Evolutionary conservation across 2,329 filamentous ascomycete genomes (phyloP), one percentile per base, ranked within the genome.

Genomic region (Eutypa lata): DNA sequence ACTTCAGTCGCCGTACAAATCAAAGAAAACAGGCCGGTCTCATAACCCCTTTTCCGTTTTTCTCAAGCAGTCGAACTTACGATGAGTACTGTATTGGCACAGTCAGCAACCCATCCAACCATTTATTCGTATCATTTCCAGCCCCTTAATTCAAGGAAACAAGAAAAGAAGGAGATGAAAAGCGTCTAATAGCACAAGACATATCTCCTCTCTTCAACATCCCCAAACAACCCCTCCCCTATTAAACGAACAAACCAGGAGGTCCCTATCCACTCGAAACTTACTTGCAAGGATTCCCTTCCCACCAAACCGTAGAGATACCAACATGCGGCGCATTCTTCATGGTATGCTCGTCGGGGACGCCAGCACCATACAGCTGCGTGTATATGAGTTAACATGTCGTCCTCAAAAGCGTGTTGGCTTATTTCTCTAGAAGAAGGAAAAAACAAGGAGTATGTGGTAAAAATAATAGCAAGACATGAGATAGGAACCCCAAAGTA

Each of bases 231-330:
- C n/a, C n/a, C n/a, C n/a, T n/a, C n/a, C n/a, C n/a, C n/a, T n/a
- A n/a, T n/a, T n/a, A n/a, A n/a, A n/a, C n/a, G n/a, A n/a, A 14
- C 31, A 35, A 35, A 35, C 31, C 31, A 14, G 31, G 14, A 7
- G 14, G 31, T 14, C 8, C 31, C 7, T 7, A 7, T 8, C 31
- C 35, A 38, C 16, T 38, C n/a, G 6, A 16, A 38, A 80, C 86
- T 74, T 72, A 90, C 87, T 96, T 96, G 84, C 92, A 97, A 37
- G 93, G 90, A 68, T 97, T 97, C 26, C 93, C 93, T 73, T 97
- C 91, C 92, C 92, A 97, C 92, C 92, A 97, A 4, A 97, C 90
- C 5, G 89, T 91, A 7, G 91, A 88, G 66, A 97, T 84, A 53
- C 93, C 93, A 24, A 97, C 89, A 58, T 97, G 93, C 13, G 93